Conservation (phyloP, 805 yeast species). For the Ogataea nonfermentans region DNA sequence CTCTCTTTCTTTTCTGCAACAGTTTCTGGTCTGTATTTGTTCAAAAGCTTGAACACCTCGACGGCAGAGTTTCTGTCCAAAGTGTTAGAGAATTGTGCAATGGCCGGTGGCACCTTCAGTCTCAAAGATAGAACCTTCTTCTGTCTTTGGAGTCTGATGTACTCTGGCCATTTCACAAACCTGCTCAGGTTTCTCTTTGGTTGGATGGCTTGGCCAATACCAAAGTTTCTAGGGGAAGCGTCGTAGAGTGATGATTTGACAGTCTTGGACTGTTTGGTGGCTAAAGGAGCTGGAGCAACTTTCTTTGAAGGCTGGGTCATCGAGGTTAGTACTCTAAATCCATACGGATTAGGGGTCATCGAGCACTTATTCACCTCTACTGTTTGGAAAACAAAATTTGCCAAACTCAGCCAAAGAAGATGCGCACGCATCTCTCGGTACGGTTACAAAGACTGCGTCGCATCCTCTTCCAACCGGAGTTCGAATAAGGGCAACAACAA, state of each 20-base stretch:
- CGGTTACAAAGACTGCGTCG: conserved; percentile 7
- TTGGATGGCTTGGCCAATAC: conserved; percentile 95
- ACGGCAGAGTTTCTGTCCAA: conserved; percentile 99
- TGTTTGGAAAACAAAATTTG: conserved; percentile 1
- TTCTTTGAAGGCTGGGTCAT: conserved; percentile 53
- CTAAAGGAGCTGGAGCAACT: conserved; percentile 99
- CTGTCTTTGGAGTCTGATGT: conserved; percentile 98
- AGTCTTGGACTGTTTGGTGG: conserved; percentile 61
- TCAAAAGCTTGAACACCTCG: conserved; percentile 93
- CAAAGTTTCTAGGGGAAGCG: conserved; percentile 88
- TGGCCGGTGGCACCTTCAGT: conserved; percentile 98
- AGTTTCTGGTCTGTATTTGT: conserved; percentile 99
- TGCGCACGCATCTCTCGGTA: conserved; percentile 8
- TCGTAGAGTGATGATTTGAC: conserved; percentile 82
- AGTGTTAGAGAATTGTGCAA: conserved; percentile 93
- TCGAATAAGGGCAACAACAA: conserved; percentile 7
- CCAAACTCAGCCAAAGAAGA: conserved; percentile 5
- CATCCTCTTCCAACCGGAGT: conserved; percentile 1
- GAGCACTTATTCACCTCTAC: conserved; percentile 28
- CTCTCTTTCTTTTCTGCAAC: conserved; percentile 98
- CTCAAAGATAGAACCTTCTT: conserved; percentile 93
- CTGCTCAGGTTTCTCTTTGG: conserved; percentile 95
- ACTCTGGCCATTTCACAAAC: conserved; percentile 99
- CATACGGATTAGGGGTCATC: conserved; percentile 25
- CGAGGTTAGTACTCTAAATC: conserved; percentile 31